phyloP scores from a whole-genome alignment of 2,329 filamentous ascomycete genomes.

The Albifimbria verrucaria region DNA sequence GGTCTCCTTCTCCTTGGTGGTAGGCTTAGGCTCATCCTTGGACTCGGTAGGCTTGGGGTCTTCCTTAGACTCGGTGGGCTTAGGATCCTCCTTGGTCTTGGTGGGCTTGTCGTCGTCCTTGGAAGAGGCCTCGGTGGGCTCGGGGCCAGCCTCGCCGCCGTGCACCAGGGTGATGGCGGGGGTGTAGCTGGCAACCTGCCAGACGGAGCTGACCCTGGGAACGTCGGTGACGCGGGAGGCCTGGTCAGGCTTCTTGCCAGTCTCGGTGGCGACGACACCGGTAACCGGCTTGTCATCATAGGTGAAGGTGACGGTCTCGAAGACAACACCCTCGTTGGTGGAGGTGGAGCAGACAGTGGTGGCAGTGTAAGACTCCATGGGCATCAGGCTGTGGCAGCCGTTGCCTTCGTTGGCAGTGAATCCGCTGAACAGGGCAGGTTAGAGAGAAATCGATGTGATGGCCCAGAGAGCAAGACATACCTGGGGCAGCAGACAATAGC shows the following conservation, averaged over 20 bases:
- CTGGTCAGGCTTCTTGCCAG: background rate
- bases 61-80: background rate
- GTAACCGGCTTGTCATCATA: background rate
- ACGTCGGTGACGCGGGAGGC: background rate
- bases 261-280: background rate
- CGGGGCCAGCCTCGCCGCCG: background rate
- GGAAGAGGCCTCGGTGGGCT: background rate
- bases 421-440: background rate
- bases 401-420: background rate
- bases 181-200: background rate
- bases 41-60: background rate
- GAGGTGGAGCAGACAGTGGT: background rate
- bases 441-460: background rate
- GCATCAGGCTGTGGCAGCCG: background rate
- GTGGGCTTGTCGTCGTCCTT: background rate
- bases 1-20: too few relatives aligned
- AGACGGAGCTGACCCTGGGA: background rate
- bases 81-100: background rate
- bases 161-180: background rate
- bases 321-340: background rate
- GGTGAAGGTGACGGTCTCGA: conserved; percentile 1
- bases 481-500: conserved; percentile 3
- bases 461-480: background rate
- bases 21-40: too few relatives aligned
- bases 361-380: background rate